A percentile compares a stretch with the other conserved stretches of the same genome.
These are phyloP conservation scores for Scheffersomyces parashehatae DNA, from an alignment of 1,139 yeast genomes.

Conservation along the genomic window DNA sequence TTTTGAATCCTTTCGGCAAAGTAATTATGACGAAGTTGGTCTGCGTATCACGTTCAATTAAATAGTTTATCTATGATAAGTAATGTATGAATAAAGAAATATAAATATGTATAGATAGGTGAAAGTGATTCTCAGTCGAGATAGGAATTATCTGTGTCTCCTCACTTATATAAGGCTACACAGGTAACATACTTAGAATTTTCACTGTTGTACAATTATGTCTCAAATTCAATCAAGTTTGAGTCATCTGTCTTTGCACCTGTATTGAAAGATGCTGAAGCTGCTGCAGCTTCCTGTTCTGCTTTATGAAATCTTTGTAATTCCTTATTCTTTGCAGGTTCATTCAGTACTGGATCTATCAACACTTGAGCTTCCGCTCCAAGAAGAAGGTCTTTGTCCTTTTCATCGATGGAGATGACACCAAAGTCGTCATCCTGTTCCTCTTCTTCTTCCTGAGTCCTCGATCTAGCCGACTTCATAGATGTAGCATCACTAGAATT, in stretches of 20 bases:
- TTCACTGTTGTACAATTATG: slow-evolving; percentile 3
- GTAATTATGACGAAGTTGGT: too few species aligned
- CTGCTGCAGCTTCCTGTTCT: slow-evolving; percentile 1
- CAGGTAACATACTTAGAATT: too few species aligned
- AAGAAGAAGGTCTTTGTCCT: slow-evolving; percentile 46
- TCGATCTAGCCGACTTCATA: slow-evolving; percentile 27
- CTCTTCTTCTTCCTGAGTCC: slow-evolving; percentile 36
- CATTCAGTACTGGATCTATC: slow-evolving; percentile 16
- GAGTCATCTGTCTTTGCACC: neutral
- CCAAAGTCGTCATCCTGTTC: slow-evolving; percentile 51
- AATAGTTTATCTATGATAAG: too few species aligned
- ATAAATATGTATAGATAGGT: too few species aligned
- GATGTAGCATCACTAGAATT: slow-evolving; percentile 24
- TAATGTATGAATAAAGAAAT: too few species aligned
- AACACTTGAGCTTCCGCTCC: slow-evolving; percentile 49
- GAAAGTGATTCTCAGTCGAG: too few species aligned
- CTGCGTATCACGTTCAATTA: too few species aligned
- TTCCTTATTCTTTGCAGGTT: slow-evolving; percentile 13
- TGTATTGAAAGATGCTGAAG: neutral
- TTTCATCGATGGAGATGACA: slow-evolving; percentile 46
- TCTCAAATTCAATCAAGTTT: slow-evolving; percentile 22
- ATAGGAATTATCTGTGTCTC: too few species aligned
- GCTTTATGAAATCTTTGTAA: slow-evolving; percentile 51
- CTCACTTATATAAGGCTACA: too few species aligned
- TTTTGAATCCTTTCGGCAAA: too few species aligned